Evolutionary conservation across 306 rosid species (phyloP).

Genomic region (Senna siamea): DNA sequence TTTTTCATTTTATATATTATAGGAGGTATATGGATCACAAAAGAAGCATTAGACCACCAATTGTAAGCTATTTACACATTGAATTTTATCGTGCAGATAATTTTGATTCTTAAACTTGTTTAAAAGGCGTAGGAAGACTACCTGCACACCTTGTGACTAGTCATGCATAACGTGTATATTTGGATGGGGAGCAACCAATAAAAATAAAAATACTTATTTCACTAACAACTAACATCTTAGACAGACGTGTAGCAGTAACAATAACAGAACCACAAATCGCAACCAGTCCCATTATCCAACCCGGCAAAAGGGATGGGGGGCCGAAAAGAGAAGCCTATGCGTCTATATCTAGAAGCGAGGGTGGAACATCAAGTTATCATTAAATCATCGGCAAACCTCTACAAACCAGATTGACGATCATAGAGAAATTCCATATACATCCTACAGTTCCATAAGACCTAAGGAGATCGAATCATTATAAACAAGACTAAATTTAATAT

Average conservation of each 20-base stretch:
- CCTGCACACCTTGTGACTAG: background rate
- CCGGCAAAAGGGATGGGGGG: background rate
- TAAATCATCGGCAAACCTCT: constrained; percentile 49
- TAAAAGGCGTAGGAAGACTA: background rate
- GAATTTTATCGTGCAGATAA: background rate
- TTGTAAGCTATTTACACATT: background rate
- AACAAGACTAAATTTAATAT: constrained; percentile 62
- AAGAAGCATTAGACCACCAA: constrained; percentile 83
- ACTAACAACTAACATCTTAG: no score
- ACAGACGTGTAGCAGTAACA: background rate
- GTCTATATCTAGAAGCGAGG: background rate
- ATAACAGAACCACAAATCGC: no score
- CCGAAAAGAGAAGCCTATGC: background rate
- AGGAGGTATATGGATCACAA: constrained; percentile 99
- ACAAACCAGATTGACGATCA: constrained; percentile 54
- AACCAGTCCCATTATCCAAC: background rate
- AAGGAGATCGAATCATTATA: constrained; percentile 46
- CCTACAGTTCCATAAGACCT: constrained; percentile 48
- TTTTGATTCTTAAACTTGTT: background rate
- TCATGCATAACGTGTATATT: background rate
- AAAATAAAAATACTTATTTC: no score
- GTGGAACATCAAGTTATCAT: constrained; percentile 30
- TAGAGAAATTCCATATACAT: constrained; percentile 70
- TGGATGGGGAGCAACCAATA: no score
- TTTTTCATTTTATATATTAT: no score